Base-by-base conservation (phyloP, 805 yeast species). In the Kodamaea jinghongensis region DNA sequence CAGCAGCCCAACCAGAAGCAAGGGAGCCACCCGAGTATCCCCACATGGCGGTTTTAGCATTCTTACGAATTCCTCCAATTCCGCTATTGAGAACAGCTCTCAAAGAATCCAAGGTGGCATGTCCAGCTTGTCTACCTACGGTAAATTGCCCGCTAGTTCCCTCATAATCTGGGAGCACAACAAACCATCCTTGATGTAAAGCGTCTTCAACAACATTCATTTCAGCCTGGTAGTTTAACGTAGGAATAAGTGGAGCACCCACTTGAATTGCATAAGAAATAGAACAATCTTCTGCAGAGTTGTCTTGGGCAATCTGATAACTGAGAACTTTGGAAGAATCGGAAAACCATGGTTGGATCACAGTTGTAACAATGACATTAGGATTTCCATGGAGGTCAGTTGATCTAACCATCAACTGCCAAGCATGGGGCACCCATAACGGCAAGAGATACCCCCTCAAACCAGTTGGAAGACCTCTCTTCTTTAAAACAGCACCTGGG, bases 1-100 rank as follows among this genome's bases (percentile, higher is more conserved):
- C 52, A 2, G 64, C 60, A 10, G 68, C 69, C 70, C 70, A 65
- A 2, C 61, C 56, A n/a, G 61, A 38, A 11, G 70, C 65, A 20
- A 63, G 42, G 0, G 65, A 51, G 4, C 69, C 70, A 8, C 71
- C 71, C 2, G 66, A 60, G 35, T 59, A 65, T 0, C 71, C 71
- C 65, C 65, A 62, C 31, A 65, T 29, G 5, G 42, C 46, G 8
- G 48, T 44, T 11, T 42, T 32, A 1, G 65, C 56, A 27, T 52
- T 47, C 6, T 43, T 13, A 7, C 38, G 26, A 16, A 58, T 29
- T 3, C 56, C 56, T 1, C 63, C 48, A 13, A 39, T 28, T 3
- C 42, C 44, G 7, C 50, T 27, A 2, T 38, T 26, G 17, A 64
- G 46, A 2, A 53, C 44, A 2, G 59, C 70, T 34, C 64, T 41